Evolutionary conservation across 768 basidiomycete species (phyloP).

Genomic region (Chalciporus piperatus): DNA sequence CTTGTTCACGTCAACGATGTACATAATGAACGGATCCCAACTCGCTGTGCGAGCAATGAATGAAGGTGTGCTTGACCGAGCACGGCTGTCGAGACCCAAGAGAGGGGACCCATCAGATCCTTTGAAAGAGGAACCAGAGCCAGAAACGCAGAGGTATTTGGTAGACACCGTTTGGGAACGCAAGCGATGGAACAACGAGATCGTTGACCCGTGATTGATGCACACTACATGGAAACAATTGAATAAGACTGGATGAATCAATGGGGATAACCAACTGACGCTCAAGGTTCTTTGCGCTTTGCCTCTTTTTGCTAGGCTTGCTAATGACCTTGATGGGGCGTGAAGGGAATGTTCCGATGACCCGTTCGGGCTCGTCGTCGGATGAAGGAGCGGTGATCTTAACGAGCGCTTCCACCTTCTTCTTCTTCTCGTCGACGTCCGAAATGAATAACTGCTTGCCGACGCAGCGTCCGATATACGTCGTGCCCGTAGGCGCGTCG

Average conservation of each 20-base stretch:
- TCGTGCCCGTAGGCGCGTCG: slow-evolving; percentile 76
- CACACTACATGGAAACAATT: slow-evolving; percentile 55
- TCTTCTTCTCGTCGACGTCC: slow-evolving; percentile 92
- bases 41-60: slow-evolving; percentile 88
- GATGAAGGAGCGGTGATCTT: slow-evolving; percentile 79
- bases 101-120: slow-evolving; percentile 89
- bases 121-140: slow-evolving; percentile 87
- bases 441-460: slow-evolving; percentile 95
- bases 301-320: slow-evolving; percentile 96
- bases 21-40: slow-evolving; percentile 97
- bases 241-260: slow-evolving; percentile 10
- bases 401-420: slow-evolving; percentile 91
- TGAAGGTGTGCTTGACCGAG: slow-evolving; percentile 71
- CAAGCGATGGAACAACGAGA: slow-evolving; percentile 93
- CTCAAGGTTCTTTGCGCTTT: slow-evolving; percentile 90
- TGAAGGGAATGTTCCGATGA: slow-evolving; percentile 87
- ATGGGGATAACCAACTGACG: slow-evolving; percentile 49
- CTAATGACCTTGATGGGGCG: slow-evolving; percentile 98
- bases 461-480: slow-evolving; percentile 89
- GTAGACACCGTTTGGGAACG: slow-evolving; percentile 95
- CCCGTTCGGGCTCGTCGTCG: slow-evolving; percentile 77
- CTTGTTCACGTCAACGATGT: slow-evolving; percentile 91
- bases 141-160: slow-evolving; percentile 94
- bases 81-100: slow-evolving; percentile 74
- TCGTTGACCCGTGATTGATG: slow-evolving; percentile 93